phyloP scores from a whole-genome alignment of 2,329 filamentous ascomycete species.

The Beauveria sp. region DNA sequence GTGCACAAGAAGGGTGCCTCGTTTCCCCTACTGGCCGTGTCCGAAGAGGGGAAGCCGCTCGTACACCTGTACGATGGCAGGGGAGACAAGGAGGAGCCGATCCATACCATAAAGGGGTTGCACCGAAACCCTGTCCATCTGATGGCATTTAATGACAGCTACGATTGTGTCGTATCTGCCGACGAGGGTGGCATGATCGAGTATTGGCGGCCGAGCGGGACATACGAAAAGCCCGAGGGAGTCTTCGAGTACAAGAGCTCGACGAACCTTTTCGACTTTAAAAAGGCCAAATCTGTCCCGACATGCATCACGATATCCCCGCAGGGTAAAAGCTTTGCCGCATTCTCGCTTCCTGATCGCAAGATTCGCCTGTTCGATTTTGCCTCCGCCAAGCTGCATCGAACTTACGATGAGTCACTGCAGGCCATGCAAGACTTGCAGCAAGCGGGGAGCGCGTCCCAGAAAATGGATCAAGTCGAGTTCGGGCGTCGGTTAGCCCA shows the following conservation, averaged over 20 bases:
- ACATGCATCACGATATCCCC: slow-evolving; percentile 79
- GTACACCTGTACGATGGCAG: slow-evolving; percentile 86
- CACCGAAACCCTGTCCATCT: slow-evolving; percentile 75
- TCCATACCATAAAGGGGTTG: slow-evolving; percentile 72
- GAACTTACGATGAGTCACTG: slow-evolving; percentile 92
- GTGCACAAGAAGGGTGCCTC: slow-evolving; percentile 84
- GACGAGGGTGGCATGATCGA: slow-evolving; percentile 92
- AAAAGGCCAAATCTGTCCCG: slow-evolving; percentile 83
- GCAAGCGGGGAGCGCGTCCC: slow-evolving; percentile 75
- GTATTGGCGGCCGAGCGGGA: slow-evolving; percentile 80
- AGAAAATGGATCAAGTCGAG: slow-evolving; percentile 81
- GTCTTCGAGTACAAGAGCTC: slow-evolving; percentile 92
- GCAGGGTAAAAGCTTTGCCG: slow-evolving; percentile 75
- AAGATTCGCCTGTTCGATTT: slow-evolving; percentile 95
- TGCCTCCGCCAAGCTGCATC: slow-evolving; percentile 74
- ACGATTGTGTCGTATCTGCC: slow-evolving; percentile 83
- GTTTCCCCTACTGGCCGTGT: slow-evolving; percentile 76
- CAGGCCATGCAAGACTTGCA: slow-evolving; percentile 90
- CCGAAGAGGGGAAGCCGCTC: slow-evolving; percentile 61
- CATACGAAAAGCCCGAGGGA: slow-evolving; percentile 82
- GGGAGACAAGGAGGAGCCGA: slow-evolving; percentile 66
- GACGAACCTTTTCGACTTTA: slow-evolving; percentile 94
- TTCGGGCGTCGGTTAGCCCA: slow-evolving; percentile 82
- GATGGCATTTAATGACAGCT: slow-evolving; percentile 83
- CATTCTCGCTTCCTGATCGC: slow-evolving; percentile 86